A percentile compares a stretch with the other conserved stretches of the same genome.
phyloP scores from a whole-genome alignment of 2,329 filamentous ascomycete genomes.

The Aureobasidium sp. region DNA sequence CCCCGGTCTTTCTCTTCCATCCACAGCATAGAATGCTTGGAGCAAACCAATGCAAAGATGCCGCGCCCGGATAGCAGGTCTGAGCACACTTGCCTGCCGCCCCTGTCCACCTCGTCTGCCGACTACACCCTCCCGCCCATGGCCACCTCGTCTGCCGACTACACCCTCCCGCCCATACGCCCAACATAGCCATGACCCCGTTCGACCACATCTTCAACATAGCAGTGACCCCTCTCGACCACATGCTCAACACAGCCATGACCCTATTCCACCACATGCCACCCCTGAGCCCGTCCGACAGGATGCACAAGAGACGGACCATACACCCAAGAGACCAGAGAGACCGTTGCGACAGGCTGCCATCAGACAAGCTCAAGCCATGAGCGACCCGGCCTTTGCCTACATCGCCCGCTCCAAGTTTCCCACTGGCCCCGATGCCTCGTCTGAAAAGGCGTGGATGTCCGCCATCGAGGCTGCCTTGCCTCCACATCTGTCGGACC shows the following conservation, averaged over 20 bases:
- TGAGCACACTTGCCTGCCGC: not conserved
- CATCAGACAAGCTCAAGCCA: not conserved
- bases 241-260: not conserved
- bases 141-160: too few species aligned
- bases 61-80: constrained; percentile 16
- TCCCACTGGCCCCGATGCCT: not conserved
- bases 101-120: too few species aligned
- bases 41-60: constrained; percentile 26
- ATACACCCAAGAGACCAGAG: not conserved
- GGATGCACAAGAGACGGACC: not conserved
- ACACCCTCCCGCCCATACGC: not conserved
- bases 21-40: constrained; percentile 20
- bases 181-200: not conserved
- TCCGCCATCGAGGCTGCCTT: constrained; percentile 1
- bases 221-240: not conserved
- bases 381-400: not conserved
- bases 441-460: not conserved
- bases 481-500: not conserved
- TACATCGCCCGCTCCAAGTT: constrained; percentile 2
- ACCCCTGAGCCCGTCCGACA: not conserved
- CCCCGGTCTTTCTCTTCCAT: not conserved
- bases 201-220: too few species aligned
- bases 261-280: not conserved
- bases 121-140: not conserved
- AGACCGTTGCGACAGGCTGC: not conserved